Evolutionary conservation across 352 stramenopile species (phyloP).

Genomic region (Globisporangium yorkense): DNA sequence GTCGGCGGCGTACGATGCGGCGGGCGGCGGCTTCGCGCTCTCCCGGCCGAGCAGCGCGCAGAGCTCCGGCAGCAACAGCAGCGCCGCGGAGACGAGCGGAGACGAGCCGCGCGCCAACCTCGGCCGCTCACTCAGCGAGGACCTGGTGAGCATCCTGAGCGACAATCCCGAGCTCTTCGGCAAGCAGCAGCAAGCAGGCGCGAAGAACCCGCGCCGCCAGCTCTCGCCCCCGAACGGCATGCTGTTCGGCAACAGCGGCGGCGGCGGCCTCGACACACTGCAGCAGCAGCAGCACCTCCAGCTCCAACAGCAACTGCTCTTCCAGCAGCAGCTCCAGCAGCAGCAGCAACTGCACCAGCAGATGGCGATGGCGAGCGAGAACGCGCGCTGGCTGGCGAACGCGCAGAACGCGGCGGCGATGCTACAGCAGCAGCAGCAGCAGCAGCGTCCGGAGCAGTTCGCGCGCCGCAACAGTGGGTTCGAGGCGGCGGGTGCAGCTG

Average conservation of each 20-base stretch:
- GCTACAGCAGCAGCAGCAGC: constrained; percentile 3
- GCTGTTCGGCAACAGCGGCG: constrained; percentile 2
- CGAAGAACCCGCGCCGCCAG: constrained; percentile 3
- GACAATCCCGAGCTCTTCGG: constrained; percentile 35
- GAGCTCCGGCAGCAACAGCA: constrained; percentile 8
- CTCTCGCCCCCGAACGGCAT: constrained; percentile 11
- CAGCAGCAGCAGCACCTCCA: constrained; percentile 16
- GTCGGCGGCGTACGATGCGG: constrained; percentile 12
- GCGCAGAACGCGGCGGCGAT: constrained; percentile 2
- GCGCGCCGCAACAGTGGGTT: constrained; percentile 16
- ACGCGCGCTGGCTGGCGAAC: constrained; percentile 10
- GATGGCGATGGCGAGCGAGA: constrained; percentile 11
- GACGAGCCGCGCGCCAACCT: constrained; percentile 27
- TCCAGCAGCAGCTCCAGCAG: constrained; percentile 15
- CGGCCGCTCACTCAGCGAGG: constrained; percentile 64
- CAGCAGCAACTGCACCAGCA: constrained; percentile 15
- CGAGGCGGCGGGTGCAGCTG: constrained; percentile 27
- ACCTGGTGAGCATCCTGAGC: constrained; percentile 74
- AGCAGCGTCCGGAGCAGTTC: constrained; percentile 16
- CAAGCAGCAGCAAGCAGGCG: constrained; percentile 18
- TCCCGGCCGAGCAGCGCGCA: constrained; percentile 13
- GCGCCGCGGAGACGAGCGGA: constrained; percentile 9
- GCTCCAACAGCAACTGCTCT: constrained; percentile 16
- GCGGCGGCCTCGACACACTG: background rate
- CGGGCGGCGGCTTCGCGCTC: background rate